A percentile compares a stretch with the other conserved stretches of the same genome.
phyloP scores from a whole-genome alignment of 345 rosid species.

The Combretum micranthum region DNA sequence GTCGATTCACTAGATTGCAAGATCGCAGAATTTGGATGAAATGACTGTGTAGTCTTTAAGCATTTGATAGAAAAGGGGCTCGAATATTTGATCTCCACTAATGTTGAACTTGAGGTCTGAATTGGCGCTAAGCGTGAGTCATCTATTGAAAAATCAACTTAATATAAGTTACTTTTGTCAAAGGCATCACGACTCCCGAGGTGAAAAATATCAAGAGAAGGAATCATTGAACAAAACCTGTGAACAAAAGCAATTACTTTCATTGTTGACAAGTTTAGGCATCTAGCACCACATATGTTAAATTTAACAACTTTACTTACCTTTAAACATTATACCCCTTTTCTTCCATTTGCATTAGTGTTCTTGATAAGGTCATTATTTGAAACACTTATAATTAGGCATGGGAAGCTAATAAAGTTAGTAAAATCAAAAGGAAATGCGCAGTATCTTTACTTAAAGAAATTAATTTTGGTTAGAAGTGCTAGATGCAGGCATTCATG shows the following conservation, averaged over 20 bases:
- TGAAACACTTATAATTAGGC: constrained; percentile 20
- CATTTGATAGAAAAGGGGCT: constrained; percentile 46
- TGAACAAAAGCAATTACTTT: constrained; percentile 46
- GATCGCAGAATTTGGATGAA: constrained; percentile 16
- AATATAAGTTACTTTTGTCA: background rate
- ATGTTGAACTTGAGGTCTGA: constrained; percentile 41
- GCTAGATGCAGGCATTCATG: too few relatives aligned
- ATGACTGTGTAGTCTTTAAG: constrained; percentile 19
- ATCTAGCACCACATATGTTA: constrained; percentile 55
- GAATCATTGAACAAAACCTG: constrained; percentile 29
- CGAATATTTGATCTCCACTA: constrained; percentile 68
- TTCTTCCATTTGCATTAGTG: constrained; percentile 14
- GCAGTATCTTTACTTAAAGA: too few relatives aligned
- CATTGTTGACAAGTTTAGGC: constrained; percentile 25
- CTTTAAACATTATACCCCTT: constrained; percentile 46
- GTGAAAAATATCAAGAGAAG: background rate
- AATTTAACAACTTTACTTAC: constrained; percentile 59
- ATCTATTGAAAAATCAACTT: constrained; percentile 25
- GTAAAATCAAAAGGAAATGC: constrained; percentile 53
- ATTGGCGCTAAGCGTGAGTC: constrained; percentile 62
- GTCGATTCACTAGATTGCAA: constrained; percentile 14
- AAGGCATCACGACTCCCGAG: constrained; percentile 1
- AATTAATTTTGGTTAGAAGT: too few relatives aligned
- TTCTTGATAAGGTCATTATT: constrained; percentile 12
- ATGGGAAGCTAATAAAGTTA: constrained; percentile 35